Base-by-base conservation (phyloP, 2,329 filamentous ascomycete genomes). In the Aspergillus thermomutatus region DNA sequence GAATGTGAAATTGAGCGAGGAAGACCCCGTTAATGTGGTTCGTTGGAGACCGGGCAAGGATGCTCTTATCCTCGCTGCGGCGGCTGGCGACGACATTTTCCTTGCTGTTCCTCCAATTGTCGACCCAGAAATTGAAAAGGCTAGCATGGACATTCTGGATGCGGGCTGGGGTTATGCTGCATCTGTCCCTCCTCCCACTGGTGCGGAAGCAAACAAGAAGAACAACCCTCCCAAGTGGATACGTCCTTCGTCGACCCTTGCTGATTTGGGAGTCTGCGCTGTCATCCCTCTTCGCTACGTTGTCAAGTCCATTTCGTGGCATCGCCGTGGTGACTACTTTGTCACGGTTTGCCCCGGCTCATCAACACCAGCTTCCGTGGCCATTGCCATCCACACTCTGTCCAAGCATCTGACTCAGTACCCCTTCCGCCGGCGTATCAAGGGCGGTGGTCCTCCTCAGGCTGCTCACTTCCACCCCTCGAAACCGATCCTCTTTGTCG, bases 391-490 rank as follows among this genome's bases (percentile, higher is more conserved):
- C 60, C 94, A 99, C 78, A 97, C 93, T 0, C 80, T 99, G 59
- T 94, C 90, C 56, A 96, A 96, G 75, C 94, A 99, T 76, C 83
- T 93, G 48, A 97, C 92, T 2, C 94, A 99, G 75, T 87, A 94
- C 62, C 95, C 94, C 26, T 97, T 99, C 85, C 89, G 91, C 59
- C 83, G 84, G 56, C 75, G 79, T 64, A 75, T 88, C 61, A 86
- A 86, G 68, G 86, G 86, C 57, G 87, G 91, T 49, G 91, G 88
- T 49, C 82, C 90, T 55, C 83, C 92, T 1, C 93, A 97, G 75
- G 89, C 89, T 1, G 92, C 92, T 4, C 91, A 92, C 65, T 99
- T 99, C 83, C 95, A 99, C 74, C 94, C 94, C 1, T 90, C 88
- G 43, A 88, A 92, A 64, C 92, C 94, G 0, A 86, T 96, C 50